Evolutionary conservation across 2,329 filamentous ascomycete genomes (phyloP), one percentile per base, ranked within the genome.

Genomic region (Stenocarpella maydis): DNA sequence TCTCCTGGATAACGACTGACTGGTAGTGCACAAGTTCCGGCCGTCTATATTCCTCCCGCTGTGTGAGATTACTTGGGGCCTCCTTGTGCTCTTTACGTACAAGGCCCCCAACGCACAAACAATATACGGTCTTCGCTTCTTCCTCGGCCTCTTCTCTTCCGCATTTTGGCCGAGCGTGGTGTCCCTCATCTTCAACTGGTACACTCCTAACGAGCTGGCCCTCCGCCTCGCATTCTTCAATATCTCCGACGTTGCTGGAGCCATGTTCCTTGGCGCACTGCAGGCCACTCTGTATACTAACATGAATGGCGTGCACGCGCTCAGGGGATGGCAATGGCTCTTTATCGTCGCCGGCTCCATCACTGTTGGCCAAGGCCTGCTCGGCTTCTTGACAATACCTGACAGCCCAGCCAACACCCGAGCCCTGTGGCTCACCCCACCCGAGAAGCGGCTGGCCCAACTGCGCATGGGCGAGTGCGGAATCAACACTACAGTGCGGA

Each of bases 221-320:
- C 72, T 78, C 31, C 77, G 82, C 50, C 77, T 84, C 34, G 81
- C 82, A 65, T 80, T 83, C 69, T 81, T 84, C 69, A 82, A 82
- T 49, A 78, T 81, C 4, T 80, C 79, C 3, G 82, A 82, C 60
- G 81, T 83, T 78, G 9, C 58, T 34, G 58, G 58, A 71, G 92
- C 93, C 1, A 87, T 95, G 67, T 96, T 96, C 84, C 96, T 94
- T 72, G 91, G 90, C 72, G 92, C 92, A 4, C 66, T 87, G 1
- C 77, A 87, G 1, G 85, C 85, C 2, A 86, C 82, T 58, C 82
- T 77, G 2, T 86, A 87, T 65, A 76, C 80, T 15, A 75, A 80
- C 15, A 81, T 87, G 70, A 78, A 83, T 43, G 84, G 84, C 3
- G 75, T 77, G 1, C 74, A 79, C 3, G 81, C 82, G 17, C 72